Evolutionary conservation across 1,139 yeast genomes (phyloP), one percentile per base, ranked within the genome.

Genomic region (Geotrichum citri-aurantii): DNA sequence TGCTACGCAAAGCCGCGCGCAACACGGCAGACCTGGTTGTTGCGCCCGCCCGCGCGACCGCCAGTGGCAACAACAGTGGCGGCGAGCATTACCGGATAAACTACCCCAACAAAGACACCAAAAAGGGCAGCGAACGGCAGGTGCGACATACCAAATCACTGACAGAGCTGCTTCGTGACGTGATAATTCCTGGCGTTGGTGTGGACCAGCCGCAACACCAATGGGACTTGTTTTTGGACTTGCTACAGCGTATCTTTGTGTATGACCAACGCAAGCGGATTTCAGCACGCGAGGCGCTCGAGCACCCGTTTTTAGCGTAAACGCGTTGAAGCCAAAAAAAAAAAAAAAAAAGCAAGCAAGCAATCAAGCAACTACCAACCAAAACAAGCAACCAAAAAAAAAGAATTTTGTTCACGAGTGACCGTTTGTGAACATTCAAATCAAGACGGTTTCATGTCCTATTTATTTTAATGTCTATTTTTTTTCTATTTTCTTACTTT

Each of bases 261-360:
- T 92, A 88, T 54, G 89, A 92, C 67, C 97, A 98, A 14, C 75
- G 74, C 58, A 73, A 81, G 63, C 81, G 99, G 72, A 85, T 91
- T 60, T 81, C 84, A 53, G 92, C 96, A 0, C 81, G 83, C 61
- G 84, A 84, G 49, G 89, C 95, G 23, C 77, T 91, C 58, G 76
- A 76, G 50, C 98, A 93, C 73, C 95, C 95, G 14, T 79, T 76
- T 76, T 64, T 75, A 14, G 48, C 59, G 19, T 14, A 37, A 37
- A n/a, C n/a, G n/a, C n/a, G n/a, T n/a, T n/a, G n/a, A n/a, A n/a
- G n/a, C n/a, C n/a, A n/a, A 12, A 14, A 26, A 5, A 26, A 26
- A 26, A 26, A 26, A 26, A 26, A 5, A 26, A 26, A 26, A 26
- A 26, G n/a, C n/a, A n/a, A n/a, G n/a, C n/a, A n/a, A n/a, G n/a